These are phyloP conservation scores for Penicillium sp. DNA, from an alignment of 2,329 filamentous ascomycete species.

Conservation along the genomic window DNA sequence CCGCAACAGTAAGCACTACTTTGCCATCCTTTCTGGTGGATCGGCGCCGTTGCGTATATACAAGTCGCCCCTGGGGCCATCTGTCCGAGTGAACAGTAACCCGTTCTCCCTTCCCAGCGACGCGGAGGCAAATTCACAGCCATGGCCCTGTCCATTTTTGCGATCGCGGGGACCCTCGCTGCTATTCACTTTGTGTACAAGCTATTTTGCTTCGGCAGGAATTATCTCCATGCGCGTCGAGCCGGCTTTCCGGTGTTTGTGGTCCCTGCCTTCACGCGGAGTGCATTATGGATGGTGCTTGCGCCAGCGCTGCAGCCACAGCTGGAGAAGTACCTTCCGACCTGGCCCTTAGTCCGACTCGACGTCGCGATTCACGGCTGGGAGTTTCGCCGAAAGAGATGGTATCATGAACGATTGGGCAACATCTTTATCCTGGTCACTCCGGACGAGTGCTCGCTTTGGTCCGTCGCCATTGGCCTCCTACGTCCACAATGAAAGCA, in stretches of 20 bases:
- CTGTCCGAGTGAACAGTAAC: too few relatives aligned
- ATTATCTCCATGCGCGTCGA: conserved; percentile 19
- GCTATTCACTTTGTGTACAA: conserved; percentile 3
- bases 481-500: background rate
- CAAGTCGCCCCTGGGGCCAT: too few relatives aligned
- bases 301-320: conserved; percentile 20
- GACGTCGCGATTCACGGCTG: conserved; percentile 32
- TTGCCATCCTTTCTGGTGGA: too few relatives aligned
- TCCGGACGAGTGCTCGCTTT: conserved; percentile 19
- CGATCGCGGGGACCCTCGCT: too few relatives aligned
- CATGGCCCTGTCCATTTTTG: too few relatives aligned
- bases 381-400: conserved; percentile 32
- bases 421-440: conserved; percentile 35
- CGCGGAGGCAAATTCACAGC: too few relatives aligned
- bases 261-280: conserved; percentile 22
- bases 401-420: conserved; percentile 28
- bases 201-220: background rate
- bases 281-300: conserved; percentile 30
- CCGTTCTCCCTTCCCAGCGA: too few relatives aligned
- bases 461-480: conserved; percentile 4
- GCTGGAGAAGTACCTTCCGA: conserved; percentile 27
- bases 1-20: too few relatives aligned
- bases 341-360: conserved; percentile 23
- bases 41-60: too few relatives aligned
- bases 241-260: conserved; percentile 27